These are phyloP conservation scores for Aspergillus niger DNA, from an alignment of 2,329 filamentous ascomycete genomes.

Conservation along the genomic window DNA sequence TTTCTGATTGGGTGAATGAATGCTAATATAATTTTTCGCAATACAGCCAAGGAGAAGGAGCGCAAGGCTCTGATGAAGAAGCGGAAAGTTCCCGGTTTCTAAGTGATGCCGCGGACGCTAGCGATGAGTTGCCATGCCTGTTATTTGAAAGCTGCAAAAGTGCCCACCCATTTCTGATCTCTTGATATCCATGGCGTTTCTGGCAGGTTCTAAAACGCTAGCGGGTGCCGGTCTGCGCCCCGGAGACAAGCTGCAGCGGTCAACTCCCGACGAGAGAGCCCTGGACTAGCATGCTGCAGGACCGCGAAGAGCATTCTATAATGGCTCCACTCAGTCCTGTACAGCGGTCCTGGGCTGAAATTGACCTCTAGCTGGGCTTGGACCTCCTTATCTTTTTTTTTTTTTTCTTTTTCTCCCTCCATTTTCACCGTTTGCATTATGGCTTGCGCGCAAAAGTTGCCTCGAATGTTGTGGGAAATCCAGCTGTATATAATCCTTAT, in stretches of 20 bases:
- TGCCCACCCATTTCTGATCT: conserved; percentile 32
- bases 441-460: conserved; percentile 20
- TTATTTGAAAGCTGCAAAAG: conserved; percentile 25
- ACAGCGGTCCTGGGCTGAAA: not conserved
- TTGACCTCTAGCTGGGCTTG: not conserved
- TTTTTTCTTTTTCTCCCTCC: conserved; percentile 10
- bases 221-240: conserved; percentile 20
- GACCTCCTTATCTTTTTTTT: not conserved
- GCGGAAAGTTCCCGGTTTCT: conserved; percentile 48
- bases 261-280: not conserved
- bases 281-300: conserved; percentile 2
- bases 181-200: conserved; percentile 49
- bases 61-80: conserved; percentile 68
- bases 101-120: conserved; percentile 21
- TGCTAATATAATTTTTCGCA: conserved; percentile 14
- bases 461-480: conserved; percentile 12
- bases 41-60: conserved; percentile 66
- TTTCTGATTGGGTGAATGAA: not conserved
- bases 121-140: conserved; percentile 24
- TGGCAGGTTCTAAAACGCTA: conserved; percentile 40
- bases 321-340: not conserved
- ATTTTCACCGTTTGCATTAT: conserved; percentile 14
- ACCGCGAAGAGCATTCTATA: not conserved
- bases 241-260: conserved; percentile 8
- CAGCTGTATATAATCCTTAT: conserved; percentile 24